Evolutionary conservation across 2,329 filamentous ascomycete species (phyloP).

Genomic region (Graphilbum fragrans): DNA sequence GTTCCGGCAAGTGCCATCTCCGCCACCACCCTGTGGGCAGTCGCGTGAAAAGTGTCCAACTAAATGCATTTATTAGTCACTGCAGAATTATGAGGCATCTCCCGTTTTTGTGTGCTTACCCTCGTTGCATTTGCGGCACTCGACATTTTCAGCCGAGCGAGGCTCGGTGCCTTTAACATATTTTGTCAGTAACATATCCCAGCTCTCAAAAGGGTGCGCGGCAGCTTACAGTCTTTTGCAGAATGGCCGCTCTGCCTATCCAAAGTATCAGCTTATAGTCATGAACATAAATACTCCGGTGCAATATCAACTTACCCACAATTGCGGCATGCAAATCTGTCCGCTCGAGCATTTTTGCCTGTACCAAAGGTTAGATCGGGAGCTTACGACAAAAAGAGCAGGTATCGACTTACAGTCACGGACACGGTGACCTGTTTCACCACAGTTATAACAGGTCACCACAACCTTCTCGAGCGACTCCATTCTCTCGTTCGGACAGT

Average conservation of each 20-base stretch:
- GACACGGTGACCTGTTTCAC: conserved; percentile 49
- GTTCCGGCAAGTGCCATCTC: conserved; percentile 44
- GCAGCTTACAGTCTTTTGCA: conserved; percentile 32
- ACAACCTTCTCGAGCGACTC: conserved; percentile 29
- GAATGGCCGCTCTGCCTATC: conserved; percentile 38
- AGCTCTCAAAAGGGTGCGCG: background rate
- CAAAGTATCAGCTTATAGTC: background rate
- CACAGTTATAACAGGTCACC: conserved; percentile 55
- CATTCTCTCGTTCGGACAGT: conserved; percentile 44
- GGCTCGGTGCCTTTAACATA: conserved; percentile 32
- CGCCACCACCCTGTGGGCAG: conserved; percentile 49
- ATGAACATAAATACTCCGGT: conserved; percentile 4
- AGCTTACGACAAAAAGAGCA: background rate
- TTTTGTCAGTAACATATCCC: conserved; percentile 24
- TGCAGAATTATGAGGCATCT: too few species aligned
- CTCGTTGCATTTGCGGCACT: conserved; percentile 53
- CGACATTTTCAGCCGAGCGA: conserved; percentile 47
- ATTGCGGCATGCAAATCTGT: conserved; percentile 57
- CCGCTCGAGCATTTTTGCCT: conserved; percentile 48
- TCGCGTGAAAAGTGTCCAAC: conserved; percentile 51
- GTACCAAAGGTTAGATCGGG: background rate
- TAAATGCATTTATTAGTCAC: conserved; percentile 16
- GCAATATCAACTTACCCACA: conserved; percentile 34
- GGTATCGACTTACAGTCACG: conserved; percentile 47
- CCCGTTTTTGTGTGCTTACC: conserved; percentile 27